A percentile compares a stretch with the other conserved stretches of the same genome.
Evolutionary conservation across 139 green algal species (phyloP).

Genomic region (Pleodorina starrii): DNA sequence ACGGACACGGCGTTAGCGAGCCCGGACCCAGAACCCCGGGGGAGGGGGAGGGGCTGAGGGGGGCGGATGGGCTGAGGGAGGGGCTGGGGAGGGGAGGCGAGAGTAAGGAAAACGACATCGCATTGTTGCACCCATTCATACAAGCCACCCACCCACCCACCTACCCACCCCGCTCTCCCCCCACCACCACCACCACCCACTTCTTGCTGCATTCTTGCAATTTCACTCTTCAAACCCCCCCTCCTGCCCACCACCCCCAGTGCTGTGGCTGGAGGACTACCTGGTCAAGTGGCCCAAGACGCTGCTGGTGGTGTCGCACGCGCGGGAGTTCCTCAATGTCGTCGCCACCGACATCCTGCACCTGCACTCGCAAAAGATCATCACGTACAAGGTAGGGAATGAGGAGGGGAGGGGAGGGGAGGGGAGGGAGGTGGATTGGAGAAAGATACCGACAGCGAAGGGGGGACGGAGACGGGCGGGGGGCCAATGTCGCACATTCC

Average conservation of each 20-base stretch:
- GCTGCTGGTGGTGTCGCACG: slow-evolving; percentile 89
- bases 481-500: too few species aligned
- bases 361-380: slow-evolving; percentile 81
- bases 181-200: neutral
- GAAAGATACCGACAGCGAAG: too few species aligned
- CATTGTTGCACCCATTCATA: neutral
- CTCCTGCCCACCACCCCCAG: slow-evolving; percentile 47
- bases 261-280: slow-evolving; percentile 94
- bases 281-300: slow-evolving; percentile 87
- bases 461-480: too few species aligned
- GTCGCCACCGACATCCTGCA: slow-evolving; percentile 93
- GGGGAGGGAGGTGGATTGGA: too few species aligned
- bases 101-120: too few species aligned
- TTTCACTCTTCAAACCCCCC: too few species aligned
- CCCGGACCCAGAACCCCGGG: too few species aligned
- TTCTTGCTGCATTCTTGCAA: too few species aligned
- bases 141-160: neutral
- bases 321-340: slow-evolving; percentile 90
- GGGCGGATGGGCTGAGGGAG: too few species aligned
- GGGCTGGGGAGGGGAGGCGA: too few species aligned
- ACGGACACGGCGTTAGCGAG: too few species aligned
- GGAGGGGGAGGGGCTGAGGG: too few species aligned
- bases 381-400: slow-evolving; percentile 67
- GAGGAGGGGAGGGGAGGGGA: neutral
- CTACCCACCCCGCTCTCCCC: neutral